Evolutionary conservation across 352 stramenopile genomes (phyloP), one percentile per base, ranked within the genome.

Genomic region (Phytophthora fragariae): DNA sequence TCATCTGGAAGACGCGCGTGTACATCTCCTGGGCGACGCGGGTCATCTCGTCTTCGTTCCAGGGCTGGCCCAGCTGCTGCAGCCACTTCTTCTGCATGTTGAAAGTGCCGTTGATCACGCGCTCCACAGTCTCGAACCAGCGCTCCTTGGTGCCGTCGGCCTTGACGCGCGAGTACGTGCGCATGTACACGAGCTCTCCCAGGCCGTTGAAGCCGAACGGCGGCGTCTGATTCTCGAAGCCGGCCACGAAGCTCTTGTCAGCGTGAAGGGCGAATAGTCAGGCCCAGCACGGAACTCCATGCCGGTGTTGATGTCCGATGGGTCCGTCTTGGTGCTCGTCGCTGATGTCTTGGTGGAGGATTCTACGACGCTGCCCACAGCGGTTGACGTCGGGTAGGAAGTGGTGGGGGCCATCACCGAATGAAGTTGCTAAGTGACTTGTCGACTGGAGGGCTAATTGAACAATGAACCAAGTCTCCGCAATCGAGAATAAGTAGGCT

Each of bases 161-260:
- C 41, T 95, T 94, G 33, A 95, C 74, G 21, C 95, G 85, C 27
- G 95, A 91, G 79, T 98, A 98, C 56, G 95, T 98, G 24, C 95
- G 81, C 76, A 91, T 87, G 83, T 97, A 98, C 41, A 98, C 94
- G 56, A 98, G 84, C 61, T 98, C 95, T 3, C 95, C 95, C 10
- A 98, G 86, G 10, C 95, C 95, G 64, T 98, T 98, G 73, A 98
- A 98, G 54, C 95, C 95, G 68, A 98, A 98, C 31, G 88, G 92
- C 44, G 95, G 81, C 29, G 62, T 71, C 19, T 69, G 46, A 9
- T 81, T 62, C 39, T 80, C 67, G 59, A 92, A 98, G 21, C 58
- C 56, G 5, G 62, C 78, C 17, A 91, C 80, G 52, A 93, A 93
- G 39, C 75, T 83, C 24, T 63, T 72, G 58, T 65, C 27, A 81